Evolutionary conservation across 139 green algal species (phyloP).

Genomic region (Micractinium conductrix): DNA sequence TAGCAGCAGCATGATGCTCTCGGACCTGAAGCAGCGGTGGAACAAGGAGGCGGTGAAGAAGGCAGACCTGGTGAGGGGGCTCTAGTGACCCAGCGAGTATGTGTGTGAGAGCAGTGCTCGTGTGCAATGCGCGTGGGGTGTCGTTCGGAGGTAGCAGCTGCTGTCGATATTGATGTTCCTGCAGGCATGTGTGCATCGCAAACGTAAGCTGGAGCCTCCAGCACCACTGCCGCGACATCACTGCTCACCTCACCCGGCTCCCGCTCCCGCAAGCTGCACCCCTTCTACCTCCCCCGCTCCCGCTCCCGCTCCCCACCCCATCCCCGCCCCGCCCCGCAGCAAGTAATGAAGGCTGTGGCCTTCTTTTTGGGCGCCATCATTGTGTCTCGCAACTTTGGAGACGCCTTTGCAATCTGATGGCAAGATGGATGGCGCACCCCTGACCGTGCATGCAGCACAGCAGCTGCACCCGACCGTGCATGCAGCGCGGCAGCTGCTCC

Average conservation of each 20-base stretch:
- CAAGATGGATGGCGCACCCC: not conserved
- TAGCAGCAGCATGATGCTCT: too few relatives aligned
- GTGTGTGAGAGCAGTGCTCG: too few relatives aligned
- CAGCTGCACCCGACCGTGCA: not conserved
- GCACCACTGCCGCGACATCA: too few relatives aligned
- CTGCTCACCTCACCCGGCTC: too few relatives aligned
- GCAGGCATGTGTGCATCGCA: too few relatives aligned
- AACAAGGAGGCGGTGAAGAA: slow-evolving; percentile 23
- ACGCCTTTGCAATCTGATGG: slow-evolving; percentile 30
- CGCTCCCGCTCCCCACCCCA: not conserved
- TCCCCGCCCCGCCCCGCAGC: slow-evolving; percentile 32
- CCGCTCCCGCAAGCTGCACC: too few relatives aligned
- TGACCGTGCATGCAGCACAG: not conserved
- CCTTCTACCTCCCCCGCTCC: not conserved
- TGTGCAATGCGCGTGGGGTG: too few relatives aligned
- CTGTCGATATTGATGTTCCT: too few relatives aligned
- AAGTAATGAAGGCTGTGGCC: slow-evolving; percentile 47
- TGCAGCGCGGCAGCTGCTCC: not conserved
- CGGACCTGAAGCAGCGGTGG: slow-evolving; percentile 37
- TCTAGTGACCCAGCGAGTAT: too few relatives aligned
- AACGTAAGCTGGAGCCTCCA: too few relatives aligned
- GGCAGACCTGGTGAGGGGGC: slow-evolving; percentile 45
- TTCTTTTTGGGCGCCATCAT: slow-evolving; percentile 54
- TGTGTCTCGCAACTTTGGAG: slow-evolving; percentile 49
- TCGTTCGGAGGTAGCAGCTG: too few relatives aligned